A percentile compares a stretch with the other conserved stretches of the same genome.
phyloP scores from a whole-genome alignment of 257 asterid genomes.

The Nicotiana noctiflora region DNA sequence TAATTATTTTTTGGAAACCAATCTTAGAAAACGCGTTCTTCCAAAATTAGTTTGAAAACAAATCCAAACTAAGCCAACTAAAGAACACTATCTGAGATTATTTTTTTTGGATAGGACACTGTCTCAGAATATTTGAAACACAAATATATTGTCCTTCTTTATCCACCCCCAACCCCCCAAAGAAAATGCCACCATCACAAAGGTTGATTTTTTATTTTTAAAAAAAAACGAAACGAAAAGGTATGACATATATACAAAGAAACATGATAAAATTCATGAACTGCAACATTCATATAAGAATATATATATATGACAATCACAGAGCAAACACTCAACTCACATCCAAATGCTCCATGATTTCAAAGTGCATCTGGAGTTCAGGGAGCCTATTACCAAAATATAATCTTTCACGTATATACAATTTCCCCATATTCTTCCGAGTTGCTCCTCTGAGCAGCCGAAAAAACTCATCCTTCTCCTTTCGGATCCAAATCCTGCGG shows the following conservation, averaged over 20 bases:
- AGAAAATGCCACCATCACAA: too few species aligned
- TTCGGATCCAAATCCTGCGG: constrained; percentile 60
- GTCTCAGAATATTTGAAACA: neutral
- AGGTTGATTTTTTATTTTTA: neutral
- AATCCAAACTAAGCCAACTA: neutral
- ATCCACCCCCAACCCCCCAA: too few species aligned
- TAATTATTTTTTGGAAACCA: neutral
- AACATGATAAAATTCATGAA: neutral
- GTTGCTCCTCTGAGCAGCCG: constrained; percentile 61
- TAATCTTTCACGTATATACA: constrained; percentile 60
- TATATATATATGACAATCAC: neutral
- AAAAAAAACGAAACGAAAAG: neutral
- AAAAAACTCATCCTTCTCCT: constrained; percentile 62
- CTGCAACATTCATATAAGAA: neutral
- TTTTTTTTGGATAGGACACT: too few species aligned
- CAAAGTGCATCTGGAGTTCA: constrained; percentile 84
- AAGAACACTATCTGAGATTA: too few species aligned
- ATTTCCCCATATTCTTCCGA: constrained; percentile 44
- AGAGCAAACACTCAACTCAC: constrained; percentile 35
- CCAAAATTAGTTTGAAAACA: neutral
- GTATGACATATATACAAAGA: neutral
- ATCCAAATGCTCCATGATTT: constrained; percentile 67
- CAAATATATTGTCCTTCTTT: neutral
- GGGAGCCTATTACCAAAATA: constrained; percentile 64
- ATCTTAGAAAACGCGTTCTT: neutral